A percentile compares a stretch with the other conserved stretches of the same genome.
These are phyloP conservation scores for Saccharomycopsis sp. DNA, from an alignment of 805 yeast species.

Conservation along the genomic window DNA sequence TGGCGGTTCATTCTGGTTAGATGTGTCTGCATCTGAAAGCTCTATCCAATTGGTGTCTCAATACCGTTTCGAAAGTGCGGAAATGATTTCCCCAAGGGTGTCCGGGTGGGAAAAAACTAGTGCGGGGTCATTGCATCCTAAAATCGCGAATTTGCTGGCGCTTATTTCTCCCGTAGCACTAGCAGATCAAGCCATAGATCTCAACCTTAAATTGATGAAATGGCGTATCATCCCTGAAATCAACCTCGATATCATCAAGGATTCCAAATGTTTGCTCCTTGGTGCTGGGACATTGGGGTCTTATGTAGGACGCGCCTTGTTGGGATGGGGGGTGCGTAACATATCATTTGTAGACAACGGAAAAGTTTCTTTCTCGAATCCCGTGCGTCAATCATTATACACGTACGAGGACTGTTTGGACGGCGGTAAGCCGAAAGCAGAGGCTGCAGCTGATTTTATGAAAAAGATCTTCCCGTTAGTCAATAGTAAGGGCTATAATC, in stretches of 20 bases:
- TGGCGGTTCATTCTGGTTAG: conserved; percentile 28
- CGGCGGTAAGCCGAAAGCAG: conserved; percentile 74
- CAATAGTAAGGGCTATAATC: conserved; percentile 48
- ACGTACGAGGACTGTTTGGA: conserved; percentile 71
- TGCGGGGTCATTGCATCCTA: conserved; percentile 71
- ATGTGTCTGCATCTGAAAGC: conserved; percentile 19
- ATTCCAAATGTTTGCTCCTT: conserved; percentile 62
- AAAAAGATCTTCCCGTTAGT: conserved; percentile 75
- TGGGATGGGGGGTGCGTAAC: conserved; percentile 92
- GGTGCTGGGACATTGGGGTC: conserved; percentile 97
- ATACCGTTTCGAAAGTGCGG: conserved; percentile 7
- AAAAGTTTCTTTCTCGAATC: conserved; percentile 83
- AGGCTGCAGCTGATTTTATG: conserved; percentile 67
- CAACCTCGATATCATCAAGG: conserved; percentile 57
- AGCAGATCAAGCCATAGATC: conserved; percentile 87
- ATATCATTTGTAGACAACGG: conserved; percentile 91
- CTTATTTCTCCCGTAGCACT: conserved; percentile 74
- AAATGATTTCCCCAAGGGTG: conserved; percentile 34
- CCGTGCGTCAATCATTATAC: conserved; percentile 89
- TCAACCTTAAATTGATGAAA: conserved; percentile 87
- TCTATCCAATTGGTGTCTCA: conserved; percentile 3
- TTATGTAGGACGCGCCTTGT: conserved; percentile 73
- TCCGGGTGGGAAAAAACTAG: conserved; percentile 90
- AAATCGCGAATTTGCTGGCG: conserved; percentile 73
- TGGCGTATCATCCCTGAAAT: conserved; percentile 90